These are phyloP conservation scores for Musa troglodytarum DNA, from an alignment of 176 grass and related monocot genomes.

Conservation along the genomic window DNA sequence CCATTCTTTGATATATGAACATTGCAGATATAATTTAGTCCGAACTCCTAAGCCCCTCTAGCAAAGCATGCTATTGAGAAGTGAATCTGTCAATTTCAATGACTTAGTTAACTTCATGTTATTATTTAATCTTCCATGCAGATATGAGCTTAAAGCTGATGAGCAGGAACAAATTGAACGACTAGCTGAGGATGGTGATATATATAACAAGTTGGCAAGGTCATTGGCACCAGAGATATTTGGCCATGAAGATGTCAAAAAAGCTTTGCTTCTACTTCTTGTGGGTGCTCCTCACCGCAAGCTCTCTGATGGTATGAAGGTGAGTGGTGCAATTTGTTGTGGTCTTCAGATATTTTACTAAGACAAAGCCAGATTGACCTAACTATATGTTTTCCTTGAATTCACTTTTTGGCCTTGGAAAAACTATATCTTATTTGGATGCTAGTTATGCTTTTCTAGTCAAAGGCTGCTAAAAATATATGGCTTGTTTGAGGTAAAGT, in stretches of 20 bases:
- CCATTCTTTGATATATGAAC: neutral
- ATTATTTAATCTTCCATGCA: conserved; percentile 18
- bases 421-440: neutral
- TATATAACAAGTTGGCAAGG: conserved; percentile 79
- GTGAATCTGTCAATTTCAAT: no score
- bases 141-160: conserved; percentile 94
- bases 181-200: conserved; percentile 91
- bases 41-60: neutral
- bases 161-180: conserved; percentile 88
- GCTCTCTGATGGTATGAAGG: conserved; percentile 96
- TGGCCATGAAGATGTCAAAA: conserved; percentile 98
- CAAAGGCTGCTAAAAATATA: no score
- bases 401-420: neutral
- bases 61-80: neutral
- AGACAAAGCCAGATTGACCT: neutral
- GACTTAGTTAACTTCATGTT: neutral
- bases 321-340: conserved; percentile 8
- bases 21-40: neutral
- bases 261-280: conserved; percentile 84
- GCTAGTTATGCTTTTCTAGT: neutral
- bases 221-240: conserved; percentile 99
- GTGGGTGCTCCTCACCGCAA: conserved; percentile 92
- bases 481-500: no score
- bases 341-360: neutral
- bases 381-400: neutral